Percentiles rank a stretch among this genome's conserved stretches.
Evolutionary conservation across 2,329 filamentous ascomycete species (phyloP).

Genomic region (Fusarium pseudocircinatum): DNA sequence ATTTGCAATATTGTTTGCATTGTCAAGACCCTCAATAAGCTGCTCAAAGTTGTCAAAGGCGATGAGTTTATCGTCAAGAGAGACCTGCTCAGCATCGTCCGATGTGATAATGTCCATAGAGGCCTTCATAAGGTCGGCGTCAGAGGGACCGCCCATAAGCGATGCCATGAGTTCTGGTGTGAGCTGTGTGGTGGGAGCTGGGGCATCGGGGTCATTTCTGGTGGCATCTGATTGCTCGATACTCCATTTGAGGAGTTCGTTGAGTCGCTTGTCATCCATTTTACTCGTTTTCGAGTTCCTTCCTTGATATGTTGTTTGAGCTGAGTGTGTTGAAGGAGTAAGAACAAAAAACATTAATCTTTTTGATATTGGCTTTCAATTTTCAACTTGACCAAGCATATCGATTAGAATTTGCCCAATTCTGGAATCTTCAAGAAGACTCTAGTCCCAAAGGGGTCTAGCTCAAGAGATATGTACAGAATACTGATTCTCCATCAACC

Average conservation of each 20-base stretch:
- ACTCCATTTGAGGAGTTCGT: constrained; percentile 83
- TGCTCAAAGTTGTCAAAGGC: constrained; percentile 97
- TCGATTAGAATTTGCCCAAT: constrained; percentile 45
- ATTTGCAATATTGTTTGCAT: constrained; percentile 90
- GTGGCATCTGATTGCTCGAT: constrained; percentile 58
- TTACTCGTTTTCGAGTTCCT: constrained; percentile 12
- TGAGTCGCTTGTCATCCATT: constrained; percentile 69
- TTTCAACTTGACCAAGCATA: constrained; percentile 32
- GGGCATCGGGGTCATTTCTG: constrained; percentile 44
- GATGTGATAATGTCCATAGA: constrained; percentile 81
- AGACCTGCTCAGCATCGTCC: constrained; percentile 64
- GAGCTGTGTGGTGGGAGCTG: constrained; percentile 56
- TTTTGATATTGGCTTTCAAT: constrained; percentile 17
- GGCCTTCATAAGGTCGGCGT: constrained; percentile 90
- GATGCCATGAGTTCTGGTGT: constrained; percentile 76
- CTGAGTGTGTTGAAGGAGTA: constrained; percentile 1
- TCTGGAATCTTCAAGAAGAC: constrained; percentile 56
- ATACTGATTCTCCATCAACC: constrained; percentile 31
- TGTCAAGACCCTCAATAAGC: constrained; percentile 91
- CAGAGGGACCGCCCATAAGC: constrained; percentile 85
- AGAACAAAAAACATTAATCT: constrained; percentile 4
- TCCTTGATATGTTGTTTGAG: neutral
- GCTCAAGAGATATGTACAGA: constrained; percentile 15
- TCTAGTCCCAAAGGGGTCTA: constrained; percentile 40
- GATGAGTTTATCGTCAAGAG: constrained; percentile 78